Evolutionary conservation across 306 rosid genomes (phyloP).

Genomic region (Trichosanthes truncata): DNA sequence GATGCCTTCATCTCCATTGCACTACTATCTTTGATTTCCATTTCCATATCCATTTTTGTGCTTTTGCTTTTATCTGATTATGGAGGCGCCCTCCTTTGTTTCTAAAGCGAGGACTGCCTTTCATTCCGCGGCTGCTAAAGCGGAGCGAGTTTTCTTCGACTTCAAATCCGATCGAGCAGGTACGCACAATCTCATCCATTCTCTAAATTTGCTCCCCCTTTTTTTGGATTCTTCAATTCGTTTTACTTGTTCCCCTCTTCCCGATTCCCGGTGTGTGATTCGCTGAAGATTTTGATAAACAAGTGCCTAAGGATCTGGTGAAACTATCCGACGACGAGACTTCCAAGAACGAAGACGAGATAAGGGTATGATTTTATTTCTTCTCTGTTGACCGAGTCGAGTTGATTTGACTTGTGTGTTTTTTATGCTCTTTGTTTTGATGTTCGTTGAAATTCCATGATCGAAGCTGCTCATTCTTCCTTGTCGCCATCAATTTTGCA

Average conservation of each 20-base stretch:
- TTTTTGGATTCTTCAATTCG: conserved; percentile 8
- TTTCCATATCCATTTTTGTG: background rate
- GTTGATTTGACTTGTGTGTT: no score
- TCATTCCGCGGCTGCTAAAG: conserved; percentile 96
- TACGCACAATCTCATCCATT: conserved; percentile 12
- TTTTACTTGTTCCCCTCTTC: background rate
- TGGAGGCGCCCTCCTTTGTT: conserved; percentile 80
- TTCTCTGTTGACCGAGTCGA: background rate
- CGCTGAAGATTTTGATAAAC: conserved; percentile 50
- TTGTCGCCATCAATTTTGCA: background rate
- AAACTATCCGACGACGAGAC: conserved; percentile 21
- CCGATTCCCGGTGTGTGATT: conserved; percentile 6
- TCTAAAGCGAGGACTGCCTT: conserved; percentile 94
- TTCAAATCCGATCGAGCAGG: conserved; percentile 66
- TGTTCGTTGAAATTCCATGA: conserved; percentile 1
- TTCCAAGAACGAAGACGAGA: conserved; percentile 25
- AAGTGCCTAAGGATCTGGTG: conserved; percentile 23
- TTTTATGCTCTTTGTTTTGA: background rate
- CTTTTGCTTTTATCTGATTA: conserved; percentile 22
- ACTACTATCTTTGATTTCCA: background rate
- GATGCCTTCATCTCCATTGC: conserved; percentile 7
- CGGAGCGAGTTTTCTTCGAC: conserved; percentile 80
- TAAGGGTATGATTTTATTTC: conserved; percentile 29
- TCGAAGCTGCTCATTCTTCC: background rate
- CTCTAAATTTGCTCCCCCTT: conserved; percentile 20